Base-by-base conservation (phyloP, 2,329 filamentous ascomycete species). In the Verticillium alfalfae region DNA sequence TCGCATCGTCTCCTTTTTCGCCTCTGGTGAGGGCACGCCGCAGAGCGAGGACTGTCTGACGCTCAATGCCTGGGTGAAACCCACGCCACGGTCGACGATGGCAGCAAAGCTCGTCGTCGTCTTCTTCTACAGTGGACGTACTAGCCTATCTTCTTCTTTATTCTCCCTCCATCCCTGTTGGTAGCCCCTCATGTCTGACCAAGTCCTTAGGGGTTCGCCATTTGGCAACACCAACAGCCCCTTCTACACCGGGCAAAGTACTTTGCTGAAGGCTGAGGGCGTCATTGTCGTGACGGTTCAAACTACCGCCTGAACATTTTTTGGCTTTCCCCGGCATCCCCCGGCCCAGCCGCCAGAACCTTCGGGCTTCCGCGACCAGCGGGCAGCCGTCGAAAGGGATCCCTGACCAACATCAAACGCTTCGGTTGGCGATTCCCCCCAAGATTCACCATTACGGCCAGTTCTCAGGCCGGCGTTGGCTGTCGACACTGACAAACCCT, bases 331-430 rank as follows among this genome's bases (percentile, higher is more conserved):
- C 76, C 0, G 72, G 72, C 3, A 69, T 68, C 0, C 67, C 72
- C 62, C n/a, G n/a, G 65, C 59, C 1, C 61, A 61, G 26, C 41
- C 61, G 0, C 71, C 71, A 75, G 39, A 84, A 84, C 60, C 66
- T 81, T 1, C n/a, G n/a, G 80, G 79, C 0, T 67, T 84, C 3
- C 72, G 76, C 1, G 82, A 86, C 66, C 82, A 85, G 65, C 76
- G 81, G 2, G 65, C 73, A 0, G 81, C 80, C 0, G 70, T 84
- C 0, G 78, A 83, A 68, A 68, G 84, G 81, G 82, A 66, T 82
- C 0, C 74, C 71, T 2, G 70, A 76, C 55, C 55, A 83, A 84
- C 65, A 76, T 80, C 38, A 72, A 67, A 10, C 67, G 65, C 0
- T 84, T 84, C 65, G 79, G 80, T 57, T 57, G 81, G 82, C 31